A percentile compares a stretch with the other conserved stretches of the same genome.
Conservation (phyloP, 2,329 filamentous ascomycete genomes). For the Diaporthe citriasiana region DNA sequence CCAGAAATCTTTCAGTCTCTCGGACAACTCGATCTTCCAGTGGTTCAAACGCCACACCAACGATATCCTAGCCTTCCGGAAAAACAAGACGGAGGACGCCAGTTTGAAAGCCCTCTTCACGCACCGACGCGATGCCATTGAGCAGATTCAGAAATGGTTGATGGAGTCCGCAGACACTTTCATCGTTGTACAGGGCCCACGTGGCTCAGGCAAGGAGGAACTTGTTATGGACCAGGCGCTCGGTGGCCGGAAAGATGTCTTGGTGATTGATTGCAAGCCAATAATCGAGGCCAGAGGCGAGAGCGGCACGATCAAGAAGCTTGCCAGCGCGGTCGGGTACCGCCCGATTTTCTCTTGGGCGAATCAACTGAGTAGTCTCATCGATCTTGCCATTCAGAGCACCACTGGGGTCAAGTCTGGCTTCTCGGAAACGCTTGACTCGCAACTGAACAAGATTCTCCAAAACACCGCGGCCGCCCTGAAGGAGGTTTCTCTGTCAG, state of each 20-base stretch:
- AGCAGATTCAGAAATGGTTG: constrained; percentile 86
- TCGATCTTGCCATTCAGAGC: constrained; percentile 93
- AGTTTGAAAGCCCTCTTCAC: constrained; percentile 88
- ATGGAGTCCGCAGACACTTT: constrained; percentile 92
- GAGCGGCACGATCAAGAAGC: constrained; percentile 83
- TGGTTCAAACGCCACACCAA: constrained; percentile 85
- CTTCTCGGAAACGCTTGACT: constrained; percentile 92
- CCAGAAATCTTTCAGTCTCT: constrained; percentile 80
- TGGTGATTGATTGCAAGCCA: constrained; percentile 93
- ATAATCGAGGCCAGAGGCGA: constrained; percentile 94
- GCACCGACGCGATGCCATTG: constrained; percentile 84
- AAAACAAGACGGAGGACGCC: constrained; percentile 72
- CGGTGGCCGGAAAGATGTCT: constrained; percentile 79
- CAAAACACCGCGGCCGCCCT: constrained; percentile 86
- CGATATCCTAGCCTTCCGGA: constrained; percentile 73
- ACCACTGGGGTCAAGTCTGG: constrained; percentile 95
- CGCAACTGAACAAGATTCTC: constrained; percentile 90
- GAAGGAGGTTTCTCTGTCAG: constrained; percentile 80
- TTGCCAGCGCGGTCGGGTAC: constrained; percentile 89
- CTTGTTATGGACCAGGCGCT: constrained; percentile 89
- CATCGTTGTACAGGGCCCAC: constrained; percentile 91
- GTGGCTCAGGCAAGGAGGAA: constrained; percentile 91
- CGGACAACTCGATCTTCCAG: constrained; percentile 79
- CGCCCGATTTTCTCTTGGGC: constrained; percentile 96
- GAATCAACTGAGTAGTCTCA: constrained; percentile 92